A percentile compares a stretch with the other conserved stretches of the same genome.
These are phyloP conservation scores for Trametes punicea DNA, from an alignment of 768 basidiomycete species.

Conservation along the genomic window DNA sequence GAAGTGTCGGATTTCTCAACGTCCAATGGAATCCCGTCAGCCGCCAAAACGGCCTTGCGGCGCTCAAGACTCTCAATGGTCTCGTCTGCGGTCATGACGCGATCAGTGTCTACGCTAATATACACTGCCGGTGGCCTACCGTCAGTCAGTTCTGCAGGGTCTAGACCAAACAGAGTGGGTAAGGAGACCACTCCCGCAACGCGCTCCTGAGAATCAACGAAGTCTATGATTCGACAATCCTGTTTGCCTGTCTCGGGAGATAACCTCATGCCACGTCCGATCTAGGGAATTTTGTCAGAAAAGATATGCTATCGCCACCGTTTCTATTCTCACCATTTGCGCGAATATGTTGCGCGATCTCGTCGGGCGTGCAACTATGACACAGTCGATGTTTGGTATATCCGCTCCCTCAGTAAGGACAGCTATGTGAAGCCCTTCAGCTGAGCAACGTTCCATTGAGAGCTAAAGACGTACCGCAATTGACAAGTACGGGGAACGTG, in stretches of 20 bases:
- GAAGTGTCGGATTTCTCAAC: background rate
- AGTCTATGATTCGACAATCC: constrained; percentile 88
- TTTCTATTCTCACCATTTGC: constrained; percentile 68
- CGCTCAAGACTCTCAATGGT: constrained; percentile 47
- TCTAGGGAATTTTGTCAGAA: constrained; percentile 42
- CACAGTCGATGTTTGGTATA: constrained; percentile 92
- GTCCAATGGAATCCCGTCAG: background rate
- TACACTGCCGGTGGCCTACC: constrained; percentile 37
- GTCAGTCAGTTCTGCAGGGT: constrained; percentile 65
- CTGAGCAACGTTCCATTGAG: background rate
- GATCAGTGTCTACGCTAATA: constrained; percentile 2
- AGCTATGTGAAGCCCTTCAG: constrained; percentile 38
- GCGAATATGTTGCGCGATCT: constrained; percentile 85
- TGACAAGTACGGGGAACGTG: constrained; percentile 80
- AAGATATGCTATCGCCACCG: background rate
- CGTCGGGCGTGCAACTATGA: constrained; percentile 85
- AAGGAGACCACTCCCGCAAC: constrained; percentile 71
- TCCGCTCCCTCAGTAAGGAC: constrained; percentile 93
- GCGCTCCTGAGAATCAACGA: constrained; percentile 72
- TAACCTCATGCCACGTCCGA: constrained; percentile 88
- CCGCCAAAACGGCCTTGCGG: constrained; percentile 30
- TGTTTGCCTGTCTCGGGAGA: constrained; percentile 77
- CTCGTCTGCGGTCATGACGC: constrained; percentile 40
- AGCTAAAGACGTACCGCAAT: constrained; percentile 61
- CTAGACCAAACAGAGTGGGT: constrained; percentile 84